Percentiles rank a stretch among this genome's conserved stretches.
Conservation (phyloP, 2,329 filamentous ascomycete species). For the Venturia nashicola region DNA sequence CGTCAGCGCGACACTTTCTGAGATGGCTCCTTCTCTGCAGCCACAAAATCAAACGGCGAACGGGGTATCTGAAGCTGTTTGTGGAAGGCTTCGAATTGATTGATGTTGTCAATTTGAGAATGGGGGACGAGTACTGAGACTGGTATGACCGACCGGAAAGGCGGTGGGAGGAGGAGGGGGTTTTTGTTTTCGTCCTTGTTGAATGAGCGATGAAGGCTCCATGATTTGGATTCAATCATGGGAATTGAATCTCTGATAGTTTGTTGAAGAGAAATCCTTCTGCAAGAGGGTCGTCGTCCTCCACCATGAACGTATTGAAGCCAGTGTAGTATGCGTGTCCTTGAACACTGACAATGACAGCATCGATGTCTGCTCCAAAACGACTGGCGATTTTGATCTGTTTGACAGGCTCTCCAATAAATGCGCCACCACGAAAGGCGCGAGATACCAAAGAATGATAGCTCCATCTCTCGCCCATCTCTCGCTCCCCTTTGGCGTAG, state of each 20-base stretch:
- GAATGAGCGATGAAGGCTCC: not conserved
- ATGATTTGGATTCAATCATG: not conserved
- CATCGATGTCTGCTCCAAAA: slow-evolving; percentile 10
- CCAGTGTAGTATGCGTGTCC: slow-evolving; percentile 15
- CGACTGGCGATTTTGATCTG: not conserved
- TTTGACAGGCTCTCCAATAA: slow-evolving; percentile 9
- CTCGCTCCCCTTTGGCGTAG: slow-evolving; percentile 12
- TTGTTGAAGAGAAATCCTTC: slow-evolving; percentile 13
- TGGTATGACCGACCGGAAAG: not conserved
- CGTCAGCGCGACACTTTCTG: not conserved
- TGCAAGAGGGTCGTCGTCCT: slow-evolving; percentile 13
- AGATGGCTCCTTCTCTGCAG: not conserved
- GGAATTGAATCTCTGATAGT: not conserved
- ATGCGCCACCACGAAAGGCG: slow-evolving; percentile 12
- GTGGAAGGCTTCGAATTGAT: not conserved
- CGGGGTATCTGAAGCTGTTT: not conserved
- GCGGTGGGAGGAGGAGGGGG: not conserved
- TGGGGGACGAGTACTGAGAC: not conserved
- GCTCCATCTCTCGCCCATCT: slow-evolving; percentile 13
- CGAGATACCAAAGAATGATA: slow-evolving; percentile 16
- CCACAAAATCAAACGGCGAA: not conserved
- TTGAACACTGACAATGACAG: slow-evolving; percentile 12
- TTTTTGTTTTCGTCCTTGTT: not conserved
- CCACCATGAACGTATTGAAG: slow-evolving; percentile 11
- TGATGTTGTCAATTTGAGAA: not conserved